Conservation (phyloP, 306 rosid genomes). For the Comarum palustre region DNA sequence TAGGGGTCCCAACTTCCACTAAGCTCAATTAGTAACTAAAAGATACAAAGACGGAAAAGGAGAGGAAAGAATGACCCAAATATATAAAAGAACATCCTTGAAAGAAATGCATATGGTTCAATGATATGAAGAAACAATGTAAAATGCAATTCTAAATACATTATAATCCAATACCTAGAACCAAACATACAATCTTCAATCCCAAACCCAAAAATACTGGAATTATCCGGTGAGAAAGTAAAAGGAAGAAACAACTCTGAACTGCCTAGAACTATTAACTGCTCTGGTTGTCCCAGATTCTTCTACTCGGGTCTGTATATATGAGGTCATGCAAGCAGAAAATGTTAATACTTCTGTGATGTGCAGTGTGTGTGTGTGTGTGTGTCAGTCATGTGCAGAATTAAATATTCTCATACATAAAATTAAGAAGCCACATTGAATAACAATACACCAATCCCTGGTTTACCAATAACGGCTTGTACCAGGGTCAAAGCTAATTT, state of each 20-base stretch:
- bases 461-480: background rate
- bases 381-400: background rate
- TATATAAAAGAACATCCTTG: background rate
- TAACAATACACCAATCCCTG: background rate
- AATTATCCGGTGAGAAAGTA: background rate
- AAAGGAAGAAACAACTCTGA: background rate
- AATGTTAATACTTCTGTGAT: background rate
- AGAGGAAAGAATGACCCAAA: background rate
- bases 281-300: background rate
- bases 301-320: background rate
- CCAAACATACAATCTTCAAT: background rate
- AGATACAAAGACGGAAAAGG: background rate
- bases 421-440: background rate
- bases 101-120: background rate
- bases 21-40: background rate
- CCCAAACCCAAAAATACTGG: background rate
- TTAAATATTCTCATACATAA: background rate
- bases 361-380: conserved; percentile 4
- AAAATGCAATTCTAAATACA: background rate
- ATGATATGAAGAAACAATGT: background rate
- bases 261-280: background rate
- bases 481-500: conserved; percentile 1
- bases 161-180: background rate
- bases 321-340: background rate
- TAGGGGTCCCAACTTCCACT: conserved; percentile 12